phyloP scores from a whole-genome alignment of 139 green algal species.

The Ettlia oleoabundans region DNA sequence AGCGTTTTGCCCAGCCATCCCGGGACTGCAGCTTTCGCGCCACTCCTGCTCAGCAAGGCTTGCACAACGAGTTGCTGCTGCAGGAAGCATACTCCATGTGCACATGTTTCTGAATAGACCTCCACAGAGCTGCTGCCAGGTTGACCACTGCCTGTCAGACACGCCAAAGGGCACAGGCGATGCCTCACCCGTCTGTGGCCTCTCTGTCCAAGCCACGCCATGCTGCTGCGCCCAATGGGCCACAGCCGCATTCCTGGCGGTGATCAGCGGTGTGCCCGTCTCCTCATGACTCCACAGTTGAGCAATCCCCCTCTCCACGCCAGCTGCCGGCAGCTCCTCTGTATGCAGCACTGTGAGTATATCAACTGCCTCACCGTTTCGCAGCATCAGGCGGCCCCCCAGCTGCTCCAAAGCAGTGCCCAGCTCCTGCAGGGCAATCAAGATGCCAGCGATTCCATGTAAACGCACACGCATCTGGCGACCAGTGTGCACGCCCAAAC shows the following conservation, averaged over 20 bases:
- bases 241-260: neutral
- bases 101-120: no score
- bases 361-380: neutral
- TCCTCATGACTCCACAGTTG: conserved; percentile 7
- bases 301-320: neutral
- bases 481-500: no score
- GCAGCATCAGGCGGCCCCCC: neutral
- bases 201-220: neutral
- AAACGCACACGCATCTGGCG: no score
- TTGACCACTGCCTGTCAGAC: no score
- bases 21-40: neutral
- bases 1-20: conserved; percentile 13
- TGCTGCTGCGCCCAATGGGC: neutral
- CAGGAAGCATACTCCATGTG: neutral
- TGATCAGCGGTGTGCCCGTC: neutral
- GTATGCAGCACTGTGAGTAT: neutral
- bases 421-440: neutral
- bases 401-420: neutral
- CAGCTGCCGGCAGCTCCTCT: neutral
- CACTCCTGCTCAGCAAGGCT: neutral
- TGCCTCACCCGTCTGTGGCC: conserved; percentile 24
- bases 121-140: no score
- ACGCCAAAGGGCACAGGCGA: no score
- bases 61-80: neutral
- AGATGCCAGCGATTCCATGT: no score